Base-by-base conservation (phyloP, 164 flowering plant genomes). In the Sedum album region DNA sequence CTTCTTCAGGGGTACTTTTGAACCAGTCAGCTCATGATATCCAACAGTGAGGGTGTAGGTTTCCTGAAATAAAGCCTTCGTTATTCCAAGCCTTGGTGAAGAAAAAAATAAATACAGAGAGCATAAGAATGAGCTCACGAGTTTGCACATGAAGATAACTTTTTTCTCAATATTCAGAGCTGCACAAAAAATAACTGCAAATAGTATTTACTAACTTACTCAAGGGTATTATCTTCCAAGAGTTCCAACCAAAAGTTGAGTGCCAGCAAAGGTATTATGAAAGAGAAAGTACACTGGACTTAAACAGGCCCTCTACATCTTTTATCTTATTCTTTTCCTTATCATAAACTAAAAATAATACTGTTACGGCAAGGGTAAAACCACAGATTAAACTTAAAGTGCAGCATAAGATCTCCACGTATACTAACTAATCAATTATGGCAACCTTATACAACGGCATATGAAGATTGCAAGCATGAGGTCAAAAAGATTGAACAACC, bases 1-100 rank as follows among this genome's bases (percentile, higher is more conserved):
- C 77, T 91, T 94, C 85, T 91, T 94, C 74, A 94, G 66, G 33
- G 82, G 66, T 62, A 85, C 78, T 75, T 85, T 91, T 14, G 89
- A 76, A 28, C 98, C 97, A 0, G 80, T 82, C 73, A 91, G 70
- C 80, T 94, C 96, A 73, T 94, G 98, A 74, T 94, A 94, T 63
- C 98, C 96, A 36, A 91, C 74, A 0, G 96, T 88, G 64, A 94
- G 85, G 35, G 97, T 88, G 73, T 88, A 93, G 26, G n/a, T 77
- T 49, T 86, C 97, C 98, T 91, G 79, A 60, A 72, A 28, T 61
- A 8, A 25, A 26, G 33, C 65, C 17, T 13, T 17, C 36, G 28
- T 61, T 14, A 61, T 61, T 6, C 5, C 21, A 28, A 11, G 10
- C 11, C 17, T 14, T 44, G 25, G 0, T 42, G 21, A 64, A 9